phyloP scores from a whole-genome alignment of 2,329 filamentous ascomycete genomes.

The Oidium heveae region DNA sequence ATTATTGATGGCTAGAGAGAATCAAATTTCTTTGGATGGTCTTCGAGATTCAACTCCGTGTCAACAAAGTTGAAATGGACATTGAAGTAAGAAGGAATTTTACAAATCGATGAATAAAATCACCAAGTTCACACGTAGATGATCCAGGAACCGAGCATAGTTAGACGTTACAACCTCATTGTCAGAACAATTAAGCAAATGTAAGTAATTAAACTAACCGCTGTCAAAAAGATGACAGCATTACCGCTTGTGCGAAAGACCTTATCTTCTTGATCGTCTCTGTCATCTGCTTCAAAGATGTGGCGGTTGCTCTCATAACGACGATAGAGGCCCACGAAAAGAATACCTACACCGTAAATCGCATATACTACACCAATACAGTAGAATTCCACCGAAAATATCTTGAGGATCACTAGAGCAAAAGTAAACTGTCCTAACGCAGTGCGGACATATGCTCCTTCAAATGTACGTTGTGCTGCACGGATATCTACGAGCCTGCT shows the following conservation, averaged over 20 bases:
- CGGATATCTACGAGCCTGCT: slow-evolving; percentile 61
- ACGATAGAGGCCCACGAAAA: slow-evolving; percentile 63
- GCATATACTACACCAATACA: slow-evolving; percentile 90
- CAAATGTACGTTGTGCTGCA: slow-evolving; percentile 85
- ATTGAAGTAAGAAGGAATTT: no score
- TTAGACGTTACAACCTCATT: slow-evolving; percentile 13
- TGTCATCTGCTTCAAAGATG: slow-evolving; percentile 41
- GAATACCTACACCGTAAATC: slow-evolving; percentile 63
- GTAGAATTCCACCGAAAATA: slow-evolving; percentile 94
- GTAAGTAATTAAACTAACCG: slow-evolving; percentile 31
- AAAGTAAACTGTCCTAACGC: slow-evolving; percentile 90
- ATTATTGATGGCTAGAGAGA: no score
- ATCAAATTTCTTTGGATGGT: no score
- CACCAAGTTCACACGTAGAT: no score
- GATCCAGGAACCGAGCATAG: no score
- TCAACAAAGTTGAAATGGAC: no score
- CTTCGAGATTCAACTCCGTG: no score
- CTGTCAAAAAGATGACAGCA: slow-evolving; percentile 31
- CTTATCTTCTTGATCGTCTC: slow-evolving; percentile 18
- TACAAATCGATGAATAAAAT: no score
- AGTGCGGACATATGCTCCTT: slow-evolving; percentile 89
- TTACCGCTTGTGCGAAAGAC: slow-evolving; percentile 40
- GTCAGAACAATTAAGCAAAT: slow-evolving; percentile 29
- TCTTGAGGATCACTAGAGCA: slow-evolving; percentile 78
- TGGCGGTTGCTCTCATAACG: slow-evolving; percentile 81